Evolutionary conservation across 495 filamentous ascomycete genomes (phyloP), one percentile per base, ranked within the genome.

Genomic region (Podospora sp.): DNA sequence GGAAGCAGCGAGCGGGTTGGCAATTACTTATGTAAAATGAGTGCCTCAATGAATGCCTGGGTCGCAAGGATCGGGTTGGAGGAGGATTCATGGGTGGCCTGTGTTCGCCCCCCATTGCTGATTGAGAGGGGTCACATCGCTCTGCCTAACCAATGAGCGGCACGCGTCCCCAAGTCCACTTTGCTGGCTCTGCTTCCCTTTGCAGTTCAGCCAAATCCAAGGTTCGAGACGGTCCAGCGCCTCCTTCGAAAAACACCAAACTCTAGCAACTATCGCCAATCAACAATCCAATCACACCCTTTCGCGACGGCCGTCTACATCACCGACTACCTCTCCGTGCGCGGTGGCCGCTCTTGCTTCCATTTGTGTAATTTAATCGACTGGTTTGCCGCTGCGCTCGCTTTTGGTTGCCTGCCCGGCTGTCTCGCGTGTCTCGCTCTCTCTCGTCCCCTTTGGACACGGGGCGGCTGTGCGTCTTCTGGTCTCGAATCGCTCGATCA

Each of bases 111-210:
- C 56, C 57, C 56, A 58, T 58, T 16, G 53, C 53, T 29, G 25
- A 58, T 58, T 46, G 40, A 46, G 40, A 46, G 40, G 40, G 40
- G 40, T 46, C 40, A 46, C 40, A 46, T 46, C 40, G 40, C 16
- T 18, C 40, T 11, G 12, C 51, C 65, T 36, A 55, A 60, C 76
- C 75, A 79, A 77, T 77, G 73, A 75, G 22, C 20, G 53, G 40
- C 60, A 69, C 66, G 64, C 67, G 69, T 72, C 68, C 69, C 70
- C 63, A 66, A 71, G 67, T 72, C 61, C 71, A 46, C 40, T 46
- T 46, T 46, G 40, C 40, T 46, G 40, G 40, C 40, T 33, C 40
- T 69, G 65, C 50, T 65, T 71, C 57, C 65, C 52, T 67, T 65
- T 59, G 62, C 62, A 46, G 61, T 68, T 57, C 49, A 55, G 64